A percentile compares a stretch with the other conserved stretches of the same genome.
phyloP scores from a whole-genome alignment of 208 protist genomes.

The Zelonia costaricensis region DNA sequence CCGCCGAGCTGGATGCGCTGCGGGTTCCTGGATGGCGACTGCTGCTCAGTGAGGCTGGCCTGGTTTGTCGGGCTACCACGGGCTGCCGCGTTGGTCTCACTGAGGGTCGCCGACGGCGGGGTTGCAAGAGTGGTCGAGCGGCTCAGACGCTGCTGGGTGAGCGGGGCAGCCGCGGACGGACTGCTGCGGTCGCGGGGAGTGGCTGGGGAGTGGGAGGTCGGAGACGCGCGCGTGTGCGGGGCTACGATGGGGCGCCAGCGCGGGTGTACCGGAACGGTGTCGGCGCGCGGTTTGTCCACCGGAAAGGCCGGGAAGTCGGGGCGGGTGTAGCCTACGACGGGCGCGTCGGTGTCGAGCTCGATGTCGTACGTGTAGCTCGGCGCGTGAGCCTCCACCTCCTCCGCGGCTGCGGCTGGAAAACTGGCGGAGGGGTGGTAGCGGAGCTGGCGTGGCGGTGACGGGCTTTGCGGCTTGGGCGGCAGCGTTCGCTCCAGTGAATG shows the following conservation, averaged over 20 bases:
- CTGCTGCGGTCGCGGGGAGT: too few species aligned
- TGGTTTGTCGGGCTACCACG: background rate
- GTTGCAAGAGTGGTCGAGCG: background rate
- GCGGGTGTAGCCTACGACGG: too few species aligned
- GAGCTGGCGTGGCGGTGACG: background rate
- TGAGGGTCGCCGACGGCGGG: background rate
- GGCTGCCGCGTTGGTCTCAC: background rate
- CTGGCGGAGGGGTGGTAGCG: background rate
- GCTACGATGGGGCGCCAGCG: too few species aligned
- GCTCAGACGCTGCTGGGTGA: constrained; percentile 1
- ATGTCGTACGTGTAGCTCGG: background rate
- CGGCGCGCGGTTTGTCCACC: too few species aligned
- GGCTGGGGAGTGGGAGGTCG: too few species aligned
- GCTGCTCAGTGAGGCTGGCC: background rate
- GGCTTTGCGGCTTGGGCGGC: too few species aligned
- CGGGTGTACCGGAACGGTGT: too few species aligned
- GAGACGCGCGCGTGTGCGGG: too few species aligned
- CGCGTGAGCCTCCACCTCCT: background rate
- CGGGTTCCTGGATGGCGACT: background rate
- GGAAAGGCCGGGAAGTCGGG: too few species aligned
- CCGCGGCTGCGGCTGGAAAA: too few species aligned
- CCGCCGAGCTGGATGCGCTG: background rate
- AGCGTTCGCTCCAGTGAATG: background rate
- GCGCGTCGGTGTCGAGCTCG: background rate
- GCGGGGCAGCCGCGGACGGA: background rate